phyloP scores from a whole-genome alignment of 176 grass and related monocot genomes.

The Ananas comosus region DNA sequence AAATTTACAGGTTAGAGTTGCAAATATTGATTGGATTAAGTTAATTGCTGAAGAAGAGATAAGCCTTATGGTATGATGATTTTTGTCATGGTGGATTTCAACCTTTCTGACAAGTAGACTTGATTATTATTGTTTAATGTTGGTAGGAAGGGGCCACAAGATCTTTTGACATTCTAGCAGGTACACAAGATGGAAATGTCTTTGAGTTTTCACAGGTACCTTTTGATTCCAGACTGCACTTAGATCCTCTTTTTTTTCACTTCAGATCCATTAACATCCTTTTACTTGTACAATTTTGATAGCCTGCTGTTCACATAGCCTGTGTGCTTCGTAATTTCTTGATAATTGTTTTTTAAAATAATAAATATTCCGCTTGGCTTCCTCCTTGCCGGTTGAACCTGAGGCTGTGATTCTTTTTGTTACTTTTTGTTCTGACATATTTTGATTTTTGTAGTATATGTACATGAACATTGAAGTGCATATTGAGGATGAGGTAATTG shows the following conservation, averaged over 20 bases:
- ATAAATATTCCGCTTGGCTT: conserved; percentile 12
- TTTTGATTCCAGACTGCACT: background rate
- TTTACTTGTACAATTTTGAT: background rate
- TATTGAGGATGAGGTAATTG: conserved; percentile 64
- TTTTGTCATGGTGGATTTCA: conserved; percentile 18
- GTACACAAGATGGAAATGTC: conserved; percentile 67
- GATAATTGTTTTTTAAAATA: background rate
- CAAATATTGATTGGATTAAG: conserved; percentile 89
- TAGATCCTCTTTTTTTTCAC: background rate
- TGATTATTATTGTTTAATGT: conserved; percentile 23
- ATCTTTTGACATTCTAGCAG: conserved; percentile 73
- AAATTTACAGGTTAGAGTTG: conserved; percentile 61
- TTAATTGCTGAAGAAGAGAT: conserved; percentile 72
- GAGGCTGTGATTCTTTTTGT: conserved; percentile 9
- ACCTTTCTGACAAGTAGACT: conserved; percentile 12
- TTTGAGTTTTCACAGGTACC: conserved; percentile 81
- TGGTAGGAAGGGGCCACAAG: conserved; percentile 71
- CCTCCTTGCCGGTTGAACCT: background rate
- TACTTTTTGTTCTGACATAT: conserved; percentile 12
- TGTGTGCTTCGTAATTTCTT: background rate
- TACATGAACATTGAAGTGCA: conserved; percentile 85
- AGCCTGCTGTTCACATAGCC: no score
- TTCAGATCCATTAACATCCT: background rate
- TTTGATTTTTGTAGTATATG: conserved; percentile 54
- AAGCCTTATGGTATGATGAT: conserved; percentile 65